These are phyloP conservation scores for Tuber aestivum DNA, from an alignment of 495 filamentous ascomycete species.

Conservation along the genomic window DNA sequence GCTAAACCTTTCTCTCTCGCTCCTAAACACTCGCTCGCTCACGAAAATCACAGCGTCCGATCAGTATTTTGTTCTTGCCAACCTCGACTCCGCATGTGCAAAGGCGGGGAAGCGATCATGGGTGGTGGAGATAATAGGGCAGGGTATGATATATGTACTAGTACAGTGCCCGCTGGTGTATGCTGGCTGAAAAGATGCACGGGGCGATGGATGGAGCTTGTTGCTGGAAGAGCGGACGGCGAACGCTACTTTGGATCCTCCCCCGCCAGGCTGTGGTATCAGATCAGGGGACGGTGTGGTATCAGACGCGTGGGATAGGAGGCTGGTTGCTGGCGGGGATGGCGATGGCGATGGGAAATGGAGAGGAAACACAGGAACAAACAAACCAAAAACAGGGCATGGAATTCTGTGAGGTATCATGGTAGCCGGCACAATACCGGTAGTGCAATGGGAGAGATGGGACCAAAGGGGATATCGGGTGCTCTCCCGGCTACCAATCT, in stretches of 20 bases:
- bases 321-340: background rate
- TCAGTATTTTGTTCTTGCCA: background rate
- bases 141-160: background rate
- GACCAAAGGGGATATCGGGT: background rate
- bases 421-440: too few relatives aligned
- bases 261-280: background rate
- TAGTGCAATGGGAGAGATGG: background rate
- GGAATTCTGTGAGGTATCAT: background rate
- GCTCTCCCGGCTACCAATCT: background rate
- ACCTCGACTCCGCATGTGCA: background rate
- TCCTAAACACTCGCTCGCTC: background rate
- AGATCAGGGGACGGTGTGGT: background rate
- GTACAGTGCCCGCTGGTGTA: background rate
- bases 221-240: background rate
- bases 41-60: background rate
- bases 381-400: background rate
- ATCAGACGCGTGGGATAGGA: background rate
- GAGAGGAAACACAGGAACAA: background rate
- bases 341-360: background rate
- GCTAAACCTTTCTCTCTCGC: slow-evolving; percentile 6
- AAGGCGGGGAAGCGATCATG: background rate
- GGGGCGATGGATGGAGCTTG: background rate
- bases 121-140: background rate
- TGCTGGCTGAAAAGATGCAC: background rate
- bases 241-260: background rate